Percentiles rank a stretch among this genome's conserved stretches.
These are phyloP conservation scores for Amanita inopinata DNA, from an alignment of 768 basidiomycete species.

Conservation along the genomic window DNA sequence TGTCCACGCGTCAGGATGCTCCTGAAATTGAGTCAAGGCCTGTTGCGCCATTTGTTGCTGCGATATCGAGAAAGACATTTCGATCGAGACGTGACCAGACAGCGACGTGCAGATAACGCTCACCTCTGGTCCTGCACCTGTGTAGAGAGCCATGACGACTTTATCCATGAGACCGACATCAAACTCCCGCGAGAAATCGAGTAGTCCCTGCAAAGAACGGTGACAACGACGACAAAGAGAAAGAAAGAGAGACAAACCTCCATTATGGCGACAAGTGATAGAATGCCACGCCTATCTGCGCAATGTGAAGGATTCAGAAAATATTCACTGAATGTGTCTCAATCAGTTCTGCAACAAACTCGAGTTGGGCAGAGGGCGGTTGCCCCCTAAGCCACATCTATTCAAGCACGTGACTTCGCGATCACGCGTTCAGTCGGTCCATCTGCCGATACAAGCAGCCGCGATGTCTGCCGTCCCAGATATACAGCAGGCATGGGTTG, in stretches of 20 bases:
- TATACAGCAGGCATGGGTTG: constrained; percentile 31
- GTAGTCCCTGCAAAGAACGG: constrained; percentile 51
- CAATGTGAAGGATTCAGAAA: constrained; percentile 14
- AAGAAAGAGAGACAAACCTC: constrained; percentile 28
- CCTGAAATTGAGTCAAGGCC: constrained; percentile 91
- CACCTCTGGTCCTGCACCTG: constrained; percentile 78
- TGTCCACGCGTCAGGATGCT: constrained; percentile 95
- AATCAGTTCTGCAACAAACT: constrained; percentile 15
- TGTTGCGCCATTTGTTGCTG: constrained; percentile 96
- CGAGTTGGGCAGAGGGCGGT: constrained; percentile 38
- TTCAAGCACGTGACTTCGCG: constrained; percentile 19
- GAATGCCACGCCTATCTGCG: constrained; percentile 11
- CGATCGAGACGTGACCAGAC: constrained; percentile 18
- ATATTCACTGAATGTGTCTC: constrained; percentile 14
- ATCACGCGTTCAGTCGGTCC: constrained; percentile 1
- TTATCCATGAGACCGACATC: constrained; percentile 90
- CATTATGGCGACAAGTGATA: constrained; percentile 27
- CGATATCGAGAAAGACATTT: constrained; percentile 12
- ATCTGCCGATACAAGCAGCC: too few relatives aligned
- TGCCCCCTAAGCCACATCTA: constrained; percentile 17
- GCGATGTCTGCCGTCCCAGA: constrained; percentile 19
- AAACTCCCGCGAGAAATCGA: constrained; percentile 91
- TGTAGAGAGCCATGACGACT: constrained; percentile 88
- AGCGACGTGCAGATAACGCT: constrained; percentile 14
- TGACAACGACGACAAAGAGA: constrained; percentile 15